Evolutionary conservation across 768 basidiomycete species (phyloP).

Genomic region (Rhodotorula babjevae): DNA sequence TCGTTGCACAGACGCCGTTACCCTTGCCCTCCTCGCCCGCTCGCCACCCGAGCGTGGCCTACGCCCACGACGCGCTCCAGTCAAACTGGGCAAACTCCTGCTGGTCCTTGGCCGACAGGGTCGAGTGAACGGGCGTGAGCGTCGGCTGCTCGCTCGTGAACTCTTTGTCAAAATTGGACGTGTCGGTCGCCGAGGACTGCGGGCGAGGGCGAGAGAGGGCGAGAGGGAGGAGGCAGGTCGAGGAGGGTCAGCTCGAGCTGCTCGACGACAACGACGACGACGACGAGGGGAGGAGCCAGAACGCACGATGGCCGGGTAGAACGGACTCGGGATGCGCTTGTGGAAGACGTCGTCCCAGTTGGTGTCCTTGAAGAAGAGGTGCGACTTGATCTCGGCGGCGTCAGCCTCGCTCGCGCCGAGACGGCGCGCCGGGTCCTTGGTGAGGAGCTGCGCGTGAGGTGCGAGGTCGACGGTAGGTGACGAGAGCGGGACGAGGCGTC

Average conservation of each 20-base stretch:
- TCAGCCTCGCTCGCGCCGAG: slow-evolving; percentile 87
- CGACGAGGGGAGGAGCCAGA: no score
- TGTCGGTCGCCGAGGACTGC: slow-evolving; percentile 45
- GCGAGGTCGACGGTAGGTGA: no score
- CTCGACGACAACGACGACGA: no score
- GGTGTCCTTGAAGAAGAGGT: slow-evolving; percentile 98
- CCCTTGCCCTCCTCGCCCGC: no score
- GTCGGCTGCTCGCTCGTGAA: slow-evolving; percentile 88
- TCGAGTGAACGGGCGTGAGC: slow-evolving; percentile 86
- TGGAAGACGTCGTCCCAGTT: slow-evolving; percentile 94
- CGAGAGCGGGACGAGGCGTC: no score
- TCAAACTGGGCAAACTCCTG: slow-evolving; percentile 60
- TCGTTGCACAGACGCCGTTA: no score
- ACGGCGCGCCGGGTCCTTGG: slow-evolving; percentile 82
- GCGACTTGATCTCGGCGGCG: slow-evolving; percentile 93
- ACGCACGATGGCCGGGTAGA: slow-evolving; percentile 90
- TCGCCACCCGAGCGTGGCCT: no score
- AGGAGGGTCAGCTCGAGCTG: background rate
- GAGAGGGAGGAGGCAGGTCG: slow-evolving; percentile 39
- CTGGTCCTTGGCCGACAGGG: slow-evolving; percentile 82
- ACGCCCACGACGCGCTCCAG: no score
- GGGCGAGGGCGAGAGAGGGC: background rate
- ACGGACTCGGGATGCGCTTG: slow-evolving; percentile 94
- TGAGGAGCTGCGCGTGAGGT: slow-evolving; percentile 90
- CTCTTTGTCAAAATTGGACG: slow-evolving; percentile 86